Conservation (phyloP, 2,329 filamentous ascomycete species). For the Colletotrichum nymphaeae region DNA sequence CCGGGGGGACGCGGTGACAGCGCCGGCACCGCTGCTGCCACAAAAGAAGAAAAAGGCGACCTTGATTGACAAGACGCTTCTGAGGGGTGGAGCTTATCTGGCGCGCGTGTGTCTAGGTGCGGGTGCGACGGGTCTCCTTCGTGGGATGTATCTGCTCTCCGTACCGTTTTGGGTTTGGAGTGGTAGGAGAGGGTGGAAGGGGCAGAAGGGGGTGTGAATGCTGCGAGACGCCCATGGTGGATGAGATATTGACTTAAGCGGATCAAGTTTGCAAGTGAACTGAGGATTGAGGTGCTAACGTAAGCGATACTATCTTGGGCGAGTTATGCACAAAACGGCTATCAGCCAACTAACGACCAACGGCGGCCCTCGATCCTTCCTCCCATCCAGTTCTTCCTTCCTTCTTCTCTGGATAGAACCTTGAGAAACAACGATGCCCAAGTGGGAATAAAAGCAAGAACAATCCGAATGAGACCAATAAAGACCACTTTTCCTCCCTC, state of each 20-base stretch:
- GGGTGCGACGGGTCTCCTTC: conserved; percentile 19
- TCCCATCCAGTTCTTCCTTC: too few relatives aligned
- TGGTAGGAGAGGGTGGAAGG: conserved; percentile 30
- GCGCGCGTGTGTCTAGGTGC: background rate
- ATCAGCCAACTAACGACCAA: background rate
- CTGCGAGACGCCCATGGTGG: conserved; percentile 10
- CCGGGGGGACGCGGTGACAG: conserved; percentile 12
- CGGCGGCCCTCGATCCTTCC: background rate
- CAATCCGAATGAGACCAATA: too few relatives aligned
- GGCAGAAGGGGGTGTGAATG: conserved; percentile 26
- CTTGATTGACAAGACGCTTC: background rate
- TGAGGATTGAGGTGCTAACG: background rate
- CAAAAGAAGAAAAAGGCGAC: background rate
- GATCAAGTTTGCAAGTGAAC: background rate
- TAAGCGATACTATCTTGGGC: background rate
- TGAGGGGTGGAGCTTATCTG: conserved; percentile 35
- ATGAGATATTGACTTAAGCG: conserved; percentile 14
- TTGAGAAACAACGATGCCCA: background rate
- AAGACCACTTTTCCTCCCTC: background rate
- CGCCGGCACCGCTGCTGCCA: background rate
- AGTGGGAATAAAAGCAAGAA: background rate
- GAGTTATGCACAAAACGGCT: background rate
- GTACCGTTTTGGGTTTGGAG: conserved; percentile 33
- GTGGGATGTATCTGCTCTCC: conserved; percentile 28
- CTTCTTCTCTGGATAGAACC: background rate